Evolutionary conservation across 208 protist genomes (phyloP).

Genomic region (Acanthamoeba castellanii): DNA sequence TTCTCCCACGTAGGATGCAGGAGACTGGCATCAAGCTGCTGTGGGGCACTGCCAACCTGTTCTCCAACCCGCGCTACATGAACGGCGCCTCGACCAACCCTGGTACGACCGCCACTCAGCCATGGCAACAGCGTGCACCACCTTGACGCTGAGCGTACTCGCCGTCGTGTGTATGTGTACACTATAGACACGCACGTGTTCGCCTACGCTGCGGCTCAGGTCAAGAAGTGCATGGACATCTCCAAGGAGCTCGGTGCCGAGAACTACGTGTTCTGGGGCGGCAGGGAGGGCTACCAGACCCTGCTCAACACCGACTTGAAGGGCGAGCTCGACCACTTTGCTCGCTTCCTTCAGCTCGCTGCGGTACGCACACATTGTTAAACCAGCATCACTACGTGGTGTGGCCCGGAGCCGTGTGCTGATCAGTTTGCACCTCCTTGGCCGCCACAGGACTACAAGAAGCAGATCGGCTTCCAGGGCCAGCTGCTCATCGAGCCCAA

Average conservation of each 20-base stretch:
- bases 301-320: slow-evolving; percentile 79
- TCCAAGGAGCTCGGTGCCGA: slow-evolving; percentile 61
- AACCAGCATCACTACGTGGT: not conserved
- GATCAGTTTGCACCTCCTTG: not conserved
- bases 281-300: slow-evolving; percentile 76
- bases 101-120: not conserved
- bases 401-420: no score
- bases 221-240: slow-evolving; percentile 78
- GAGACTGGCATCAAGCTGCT: slow-evolving; percentile 79
- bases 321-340: slow-evolving; percentile 74
- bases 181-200: slow-evolving; percentile 69
- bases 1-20: not conserved
- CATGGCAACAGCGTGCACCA: not conserved
- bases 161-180: not conserved
- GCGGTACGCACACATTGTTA: not conserved
- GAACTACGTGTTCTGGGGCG: slow-evolving; percentile 81
- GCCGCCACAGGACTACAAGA: slow-evolving; percentile 74
- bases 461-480: slow-evolving; percentile 76
- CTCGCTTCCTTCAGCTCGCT: slow-evolving; percentile 75
- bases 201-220: slow-evolving; percentile 79
- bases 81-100: slow-evolving; percentile 81
- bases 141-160: not conserved
- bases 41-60: slow-evolving; percentile 82
- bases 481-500: slow-evolving; percentile 80
- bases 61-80: slow-evolving; percentile 75